Evolutionary conservation across 306 rosid genomes (phyloP).

Genomic region (Prinsepia uniflora): DNA sequence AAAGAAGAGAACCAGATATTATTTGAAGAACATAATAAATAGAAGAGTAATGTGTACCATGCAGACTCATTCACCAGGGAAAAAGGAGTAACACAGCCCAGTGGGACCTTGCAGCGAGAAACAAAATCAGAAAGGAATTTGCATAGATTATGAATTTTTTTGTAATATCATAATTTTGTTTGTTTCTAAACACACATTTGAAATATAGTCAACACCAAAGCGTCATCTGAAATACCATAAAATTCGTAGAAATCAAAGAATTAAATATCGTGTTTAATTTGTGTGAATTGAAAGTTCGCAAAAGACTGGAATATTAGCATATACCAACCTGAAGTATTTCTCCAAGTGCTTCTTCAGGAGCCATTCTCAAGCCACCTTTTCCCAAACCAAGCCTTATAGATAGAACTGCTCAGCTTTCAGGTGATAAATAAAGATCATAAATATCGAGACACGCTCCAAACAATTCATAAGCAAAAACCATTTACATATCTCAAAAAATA

Average conservation of each 20-base stretch:
- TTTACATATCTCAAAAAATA: conserved; percentile 3
- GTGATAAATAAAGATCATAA: conserved; percentile 24
- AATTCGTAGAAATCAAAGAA: background rate
- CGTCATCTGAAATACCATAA: background rate
- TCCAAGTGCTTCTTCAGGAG: conserved; percentile 90
- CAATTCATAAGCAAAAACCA: conserved; percentile 13
- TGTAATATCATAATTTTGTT: background rate
- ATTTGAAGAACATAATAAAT: background rate
- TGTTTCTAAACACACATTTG: background rate
- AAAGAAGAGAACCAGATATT: background rate
- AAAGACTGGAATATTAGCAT: background rate
- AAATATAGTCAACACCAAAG: background rate
- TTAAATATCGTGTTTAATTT: background rate
- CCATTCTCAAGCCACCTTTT: conserved; percentile 95
- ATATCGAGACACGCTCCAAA: conserved; percentile 9
- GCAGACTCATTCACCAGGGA: conserved; percentile 86
- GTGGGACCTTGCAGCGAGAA: conserved; percentile 55
- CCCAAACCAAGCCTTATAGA: conserved; percentile 95
- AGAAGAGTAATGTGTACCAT: conserved; percentile 45
- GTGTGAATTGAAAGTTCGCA: background rate
- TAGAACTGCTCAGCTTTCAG: conserved; percentile 67
- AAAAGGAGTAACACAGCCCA: conserved; percentile 91
- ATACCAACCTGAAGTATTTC: conserved; percentile 76
- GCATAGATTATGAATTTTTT: background rate
- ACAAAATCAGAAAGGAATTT: conserved; percentile 12